Percentiles rank a stretch among this genome's conserved stretches.
These are phyloP conservation scores for Leccinum subfulvum DNA, from an alignment of 1,284 basidiomycete genomes.

Conservation along the genomic window DNA sequence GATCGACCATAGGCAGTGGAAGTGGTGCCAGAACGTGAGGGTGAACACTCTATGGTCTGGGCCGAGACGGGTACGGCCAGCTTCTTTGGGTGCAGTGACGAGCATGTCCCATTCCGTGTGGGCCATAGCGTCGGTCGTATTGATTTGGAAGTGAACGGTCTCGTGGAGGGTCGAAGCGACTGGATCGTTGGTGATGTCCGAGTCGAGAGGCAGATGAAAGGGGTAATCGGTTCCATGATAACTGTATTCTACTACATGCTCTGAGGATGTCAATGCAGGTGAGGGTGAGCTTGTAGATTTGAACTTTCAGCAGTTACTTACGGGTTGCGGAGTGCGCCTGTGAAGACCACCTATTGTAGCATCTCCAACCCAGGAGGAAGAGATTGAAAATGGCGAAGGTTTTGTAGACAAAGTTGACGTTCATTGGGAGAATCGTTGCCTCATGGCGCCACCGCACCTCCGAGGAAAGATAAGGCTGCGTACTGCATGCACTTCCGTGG, in stretches of 20 bases:
- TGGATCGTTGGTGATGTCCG: constrained; percentile 4
- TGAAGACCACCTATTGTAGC: constrained; percentile 5
- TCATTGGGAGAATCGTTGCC: constrained; percentile 1
- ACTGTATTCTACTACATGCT: constrained; percentile 1
- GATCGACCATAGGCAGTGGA: constrained; percentile 18
- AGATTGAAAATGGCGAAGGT: constrained; percentile 7
- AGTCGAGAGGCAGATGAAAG: constrained; percentile 6
- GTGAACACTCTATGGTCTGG: constrained; percentile 15
- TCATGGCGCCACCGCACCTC: neutral
- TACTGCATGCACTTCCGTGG: neutral
- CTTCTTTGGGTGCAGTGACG: constrained; percentile 12
- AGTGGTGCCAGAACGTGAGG: constrained; percentile 12
- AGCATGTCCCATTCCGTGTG: constrained; percentile 11
- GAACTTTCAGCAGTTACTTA: neutral
- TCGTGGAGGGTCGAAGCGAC: constrained; percentile 16
- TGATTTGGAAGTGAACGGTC: constrained; percentile 13
- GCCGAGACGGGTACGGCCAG: constrained; percentile 13
- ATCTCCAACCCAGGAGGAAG: constrained; percentile 12
- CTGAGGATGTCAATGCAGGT: neutral
- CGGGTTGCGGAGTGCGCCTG: neutral
- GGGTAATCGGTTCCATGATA: constrained; percentile 14
- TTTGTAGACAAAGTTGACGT: neutral
- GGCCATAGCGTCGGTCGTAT: constrained; percentile 9
- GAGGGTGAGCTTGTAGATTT: neutral
- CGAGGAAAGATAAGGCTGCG: neutral